Evolutionary conservation across 805 yeast species (phyloP), one percentile per base, ranked within the genome.

Genomic region (Ogataea populi-albae): DNA sequence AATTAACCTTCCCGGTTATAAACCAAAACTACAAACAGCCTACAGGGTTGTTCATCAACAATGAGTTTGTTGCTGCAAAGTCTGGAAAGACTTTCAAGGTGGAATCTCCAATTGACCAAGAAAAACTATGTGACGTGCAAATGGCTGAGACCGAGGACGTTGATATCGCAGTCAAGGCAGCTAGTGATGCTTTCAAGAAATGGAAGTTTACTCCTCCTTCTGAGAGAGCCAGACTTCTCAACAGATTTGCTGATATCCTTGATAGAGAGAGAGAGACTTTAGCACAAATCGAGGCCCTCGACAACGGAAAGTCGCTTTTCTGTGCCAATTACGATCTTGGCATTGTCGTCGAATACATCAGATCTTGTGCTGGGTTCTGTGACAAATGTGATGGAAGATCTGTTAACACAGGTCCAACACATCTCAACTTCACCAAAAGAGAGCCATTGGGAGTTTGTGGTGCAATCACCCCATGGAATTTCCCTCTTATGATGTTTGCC

Each of bases 361-460:
- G 91, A 66, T 81, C 88, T 47, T 81, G 86, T 61, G 96, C 89
- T 40, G 96, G 96, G 46, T 86, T 79, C 78, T 86, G 95, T 54
- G 96, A 87, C 66, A 88, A 89, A 70, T 66, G 85, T 47, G 74
- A 71, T 48, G 96, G 96, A 52, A 72, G 78, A 47, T 63, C 80
- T 40, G 73, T 86, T 40, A 86, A 86, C 61, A 80, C 94, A 32
- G 91, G 89, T 44, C 61, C 65, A 39, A 66, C 77, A 32, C 86
- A 85, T 63, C 78, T 88, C 61, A 76, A 77, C 44, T 86, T 81
- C 66, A 81, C 91, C 47, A 77, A 79, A 62, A 82, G 83, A 64
- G 95, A 88, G 65, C 96, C 97, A 41, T 69, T 86, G 54, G 97
- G 96, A 60, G 96, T 89, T 30, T 86, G 95, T 62, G 97, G 95